phyloP scores from a whole-genome alignment of 257 asterid species.

The Cinchona pubescens region DNA sequence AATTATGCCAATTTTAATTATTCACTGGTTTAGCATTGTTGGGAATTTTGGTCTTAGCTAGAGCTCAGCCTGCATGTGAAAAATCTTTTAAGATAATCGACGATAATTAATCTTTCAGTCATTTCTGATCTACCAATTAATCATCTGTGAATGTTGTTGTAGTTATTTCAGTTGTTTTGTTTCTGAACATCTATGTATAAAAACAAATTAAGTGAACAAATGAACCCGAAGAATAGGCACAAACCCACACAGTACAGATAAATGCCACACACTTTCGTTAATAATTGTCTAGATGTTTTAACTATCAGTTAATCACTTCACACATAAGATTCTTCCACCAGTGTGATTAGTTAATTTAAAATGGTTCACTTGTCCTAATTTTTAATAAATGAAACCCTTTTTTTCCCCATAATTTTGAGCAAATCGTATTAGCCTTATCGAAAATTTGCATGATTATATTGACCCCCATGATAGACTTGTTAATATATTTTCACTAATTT shows the following conservation, averaged over 20 bases:
- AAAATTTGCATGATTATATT: no score
- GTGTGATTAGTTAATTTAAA: neutral
- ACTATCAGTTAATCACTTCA: neutral
- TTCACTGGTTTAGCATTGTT: neutral
- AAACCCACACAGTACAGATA: neutral
- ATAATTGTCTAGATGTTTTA: no score
- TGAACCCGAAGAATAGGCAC: neutral
- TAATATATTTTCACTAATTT: neutral
- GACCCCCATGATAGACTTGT: neutral
- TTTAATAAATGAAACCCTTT: conserved; percentile 3
- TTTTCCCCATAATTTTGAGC: no score
- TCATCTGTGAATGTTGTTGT: neutral
- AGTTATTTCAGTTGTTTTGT: neutral
- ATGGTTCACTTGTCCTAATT: neutral
- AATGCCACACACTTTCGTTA: neutral
- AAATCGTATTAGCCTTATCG: neutral
- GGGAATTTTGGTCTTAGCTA: neutral
- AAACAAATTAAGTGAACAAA: neutral
- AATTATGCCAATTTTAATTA: neutral
- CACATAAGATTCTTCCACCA: conserved; percentile 10
- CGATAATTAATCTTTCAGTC: neutral
- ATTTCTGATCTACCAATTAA: neutral
- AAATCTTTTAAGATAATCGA: neutral
- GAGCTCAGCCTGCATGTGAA: neutral
- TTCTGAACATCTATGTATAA: neutral